A percentile compares a stretch with the other conserved stretches of the same genome.
Conservation (phyloP, 1,139 yeast genomes). For the Debaryomycetaceae sp. region DNA sequence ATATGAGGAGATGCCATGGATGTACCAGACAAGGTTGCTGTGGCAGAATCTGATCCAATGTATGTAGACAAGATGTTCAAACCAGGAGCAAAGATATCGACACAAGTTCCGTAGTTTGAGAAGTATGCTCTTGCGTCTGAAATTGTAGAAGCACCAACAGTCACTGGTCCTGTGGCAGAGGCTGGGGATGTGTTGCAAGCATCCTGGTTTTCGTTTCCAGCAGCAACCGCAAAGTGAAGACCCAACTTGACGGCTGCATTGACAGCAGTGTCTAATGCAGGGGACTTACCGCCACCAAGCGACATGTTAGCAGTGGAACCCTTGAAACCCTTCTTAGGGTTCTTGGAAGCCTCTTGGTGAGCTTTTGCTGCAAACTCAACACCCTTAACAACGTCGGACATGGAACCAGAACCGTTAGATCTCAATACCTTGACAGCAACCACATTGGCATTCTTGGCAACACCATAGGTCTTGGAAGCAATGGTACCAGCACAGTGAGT, state of each 20-base stretch:
- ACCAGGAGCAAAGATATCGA: constrained; percentile 84
- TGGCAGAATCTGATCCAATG: constrained; percentile 85
- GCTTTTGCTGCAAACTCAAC: constrained; percentile 73
- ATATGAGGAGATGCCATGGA: constrained; percentile 99
- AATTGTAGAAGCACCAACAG: constrained; percentile 80
- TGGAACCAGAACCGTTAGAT: constrained; percentile 74
- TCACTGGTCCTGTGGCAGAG: constrained; percentile 67
- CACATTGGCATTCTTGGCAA: constrained; percentile 69
- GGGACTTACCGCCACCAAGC: constrained; percentile 83
- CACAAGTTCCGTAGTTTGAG: constrained; percentile 82
- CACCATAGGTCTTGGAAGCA: constrained; percentile 72
- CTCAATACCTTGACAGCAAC: constrained; percentile 79
- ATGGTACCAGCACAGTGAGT: constrained; percentile 88
- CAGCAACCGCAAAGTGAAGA: constrained; percentile 82
- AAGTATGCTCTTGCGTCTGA: constrained; percentile 75
- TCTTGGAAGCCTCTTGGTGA: constrained; percentile 56
- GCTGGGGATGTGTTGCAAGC: constrained; percentile 87
- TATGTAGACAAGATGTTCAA: constrained; percentile 78
- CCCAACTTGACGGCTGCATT: constrained; percentile 82
- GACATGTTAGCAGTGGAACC: constrained; percentile 92
- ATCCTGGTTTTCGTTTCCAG: constrained; percentile 83
- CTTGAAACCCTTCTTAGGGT: constrained; percentile 62
- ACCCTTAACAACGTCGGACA: constrained; percentile 80
- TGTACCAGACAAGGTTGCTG: constrained; percentile 93
- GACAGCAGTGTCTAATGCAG: constrained; percentile 77